These are phyloP conservation scores for Hypoxylon sp. DNA, from an alignment of 2,329 filamentous ascomycete species.

Conservation along the genomic window DNA sequence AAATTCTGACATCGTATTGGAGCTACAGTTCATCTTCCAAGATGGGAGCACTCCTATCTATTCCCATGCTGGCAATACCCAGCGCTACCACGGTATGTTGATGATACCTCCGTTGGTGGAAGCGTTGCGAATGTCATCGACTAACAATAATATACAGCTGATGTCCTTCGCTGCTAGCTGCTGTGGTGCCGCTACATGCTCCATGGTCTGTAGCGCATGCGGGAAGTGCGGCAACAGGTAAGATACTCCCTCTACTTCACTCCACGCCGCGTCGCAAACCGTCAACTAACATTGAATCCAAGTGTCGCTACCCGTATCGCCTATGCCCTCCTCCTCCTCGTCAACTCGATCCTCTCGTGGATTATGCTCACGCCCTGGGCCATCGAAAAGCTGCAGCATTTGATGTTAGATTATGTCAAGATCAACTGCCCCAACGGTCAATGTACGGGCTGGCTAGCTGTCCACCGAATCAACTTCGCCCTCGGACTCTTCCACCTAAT, in stretches of 20 bases:
- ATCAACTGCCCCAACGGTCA: constrained; percentile 91
- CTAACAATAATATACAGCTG: constrained; percentile 63
- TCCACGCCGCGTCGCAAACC: constrained; percentile 5
- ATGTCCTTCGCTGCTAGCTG: constrained; percentile 87
- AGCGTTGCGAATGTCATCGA: constrained; percentile 18
- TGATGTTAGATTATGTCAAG: constrained; percentile 95
- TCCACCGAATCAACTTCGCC: constrained; percentile 97
- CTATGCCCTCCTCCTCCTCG: constrained; percentile 91
- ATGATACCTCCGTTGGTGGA: constrained; percentile 2
- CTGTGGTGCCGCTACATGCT: constrained; percentile 96
- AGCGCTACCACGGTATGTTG: constrained; percentile 83
- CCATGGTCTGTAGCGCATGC: constrained; percentile 93
- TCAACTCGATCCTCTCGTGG: constrained; percentile 98
- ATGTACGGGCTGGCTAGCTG: constrained; percentile 95
- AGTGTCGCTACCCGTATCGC: constrained; percentile 97
- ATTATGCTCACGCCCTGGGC: constrained; percentile 99
- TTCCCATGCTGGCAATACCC: constrained; percentile 90
- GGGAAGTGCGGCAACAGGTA: constrained; percentile 97
- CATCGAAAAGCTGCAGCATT: constrained; percentile 91
- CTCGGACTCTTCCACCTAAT: constrained; percentile 94
- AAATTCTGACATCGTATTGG: constrained; percentile 7
- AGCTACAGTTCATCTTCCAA: constrained; percentile 36
- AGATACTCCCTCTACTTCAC: constrained; percentile 3
- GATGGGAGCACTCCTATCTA: constrained; percentile 92
- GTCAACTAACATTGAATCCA: constrained; percentile 32